phyloP scores from a whole-genome alignment of 179 eudicot species.

The Heliamphora ciliata region DNA sequence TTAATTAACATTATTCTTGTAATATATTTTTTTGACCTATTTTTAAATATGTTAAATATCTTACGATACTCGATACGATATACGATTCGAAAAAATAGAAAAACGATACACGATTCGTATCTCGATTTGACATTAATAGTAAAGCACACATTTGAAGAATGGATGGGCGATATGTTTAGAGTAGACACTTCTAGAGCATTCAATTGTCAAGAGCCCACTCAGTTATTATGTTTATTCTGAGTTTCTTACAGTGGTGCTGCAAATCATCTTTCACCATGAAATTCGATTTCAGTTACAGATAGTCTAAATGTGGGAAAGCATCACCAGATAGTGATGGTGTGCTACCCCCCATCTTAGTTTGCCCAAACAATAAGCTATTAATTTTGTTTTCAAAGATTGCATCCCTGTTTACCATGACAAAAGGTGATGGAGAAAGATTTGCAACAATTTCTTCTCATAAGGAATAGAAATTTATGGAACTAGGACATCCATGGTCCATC shows the following conservation, averaged over 20 bases:
- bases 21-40: too few relatives aligned
- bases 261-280: conserved; percentile 4
- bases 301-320: too few relatives aligned
- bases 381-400: neutral
- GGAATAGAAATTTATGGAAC: neutral
- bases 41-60: too few relatives aligned
- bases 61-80: too few relatives aligned
- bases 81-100: too few relatives aligned
- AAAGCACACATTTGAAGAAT: neutral
- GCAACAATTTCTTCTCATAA: neutral
- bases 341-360: too few relatives aligned
- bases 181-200: neutral
- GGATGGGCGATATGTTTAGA: too few relatives aligned
- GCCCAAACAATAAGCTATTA: too few relatives aligned
- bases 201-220: too few relatives aligned
- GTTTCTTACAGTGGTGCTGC: neutral
- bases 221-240: neutral
- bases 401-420: neutral
- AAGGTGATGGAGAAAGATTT: neutral
- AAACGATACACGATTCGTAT: too few relatives aligned
- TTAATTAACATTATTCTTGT: too few relatives aligned
- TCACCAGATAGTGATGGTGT: too few relatives aligned
- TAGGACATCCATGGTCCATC: neutral
- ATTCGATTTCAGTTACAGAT: neutral
- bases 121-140: neutral